Evolutionary conservation across 441 rosid species (phyloP).

Genomic region (Brassica hybrid): DNA sequence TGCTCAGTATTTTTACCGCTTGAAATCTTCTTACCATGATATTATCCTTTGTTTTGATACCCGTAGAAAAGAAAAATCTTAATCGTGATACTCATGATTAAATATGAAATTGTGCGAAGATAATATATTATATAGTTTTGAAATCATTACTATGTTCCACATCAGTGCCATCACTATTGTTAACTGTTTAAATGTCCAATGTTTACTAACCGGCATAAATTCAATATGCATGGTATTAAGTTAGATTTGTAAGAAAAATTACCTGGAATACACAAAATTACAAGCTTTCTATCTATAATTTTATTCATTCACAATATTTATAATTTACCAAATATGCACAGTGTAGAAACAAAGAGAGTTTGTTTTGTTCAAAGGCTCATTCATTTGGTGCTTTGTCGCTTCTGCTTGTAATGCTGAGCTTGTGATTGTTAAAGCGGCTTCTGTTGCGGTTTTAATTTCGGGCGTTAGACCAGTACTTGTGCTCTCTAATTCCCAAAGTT

Average conservation of each 20-base stretch:
- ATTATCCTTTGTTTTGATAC: not conserved
- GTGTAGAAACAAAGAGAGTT: too few species aligned
- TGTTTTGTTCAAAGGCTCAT: too few species aligned
- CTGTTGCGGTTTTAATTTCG: too few species aligned
- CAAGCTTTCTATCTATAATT: not conserved
- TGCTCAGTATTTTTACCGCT: too few species aligned
- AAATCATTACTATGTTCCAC: constrained; percentile 16
- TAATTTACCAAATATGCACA: too few species aligned
- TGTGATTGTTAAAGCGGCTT: too few species aligned
- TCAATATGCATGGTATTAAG: not conserved
- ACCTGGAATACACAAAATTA: not conserved
- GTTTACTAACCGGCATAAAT: not conserved
- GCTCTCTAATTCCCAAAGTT: too few species aligned
- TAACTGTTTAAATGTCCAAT: not conserved
- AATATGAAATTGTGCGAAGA: constrained; percentile 19
- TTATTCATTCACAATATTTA: too few species aligned
- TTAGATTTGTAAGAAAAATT: not conserved
- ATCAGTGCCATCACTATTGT: not conserved
- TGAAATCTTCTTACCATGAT: not conserved
- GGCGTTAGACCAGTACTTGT: too few species aligned
- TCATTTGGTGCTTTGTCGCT: too few species aligned
- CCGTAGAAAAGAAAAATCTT: not conserved
- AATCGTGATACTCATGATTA: constrained; percentile 33
- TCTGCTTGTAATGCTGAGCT: too few species aligned
- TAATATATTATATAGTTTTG: constrained; percentile 10